Conservation (phyloP, 495 filamentous ascomycete genomes). For the Opeltia flavorubescens region DNA sequence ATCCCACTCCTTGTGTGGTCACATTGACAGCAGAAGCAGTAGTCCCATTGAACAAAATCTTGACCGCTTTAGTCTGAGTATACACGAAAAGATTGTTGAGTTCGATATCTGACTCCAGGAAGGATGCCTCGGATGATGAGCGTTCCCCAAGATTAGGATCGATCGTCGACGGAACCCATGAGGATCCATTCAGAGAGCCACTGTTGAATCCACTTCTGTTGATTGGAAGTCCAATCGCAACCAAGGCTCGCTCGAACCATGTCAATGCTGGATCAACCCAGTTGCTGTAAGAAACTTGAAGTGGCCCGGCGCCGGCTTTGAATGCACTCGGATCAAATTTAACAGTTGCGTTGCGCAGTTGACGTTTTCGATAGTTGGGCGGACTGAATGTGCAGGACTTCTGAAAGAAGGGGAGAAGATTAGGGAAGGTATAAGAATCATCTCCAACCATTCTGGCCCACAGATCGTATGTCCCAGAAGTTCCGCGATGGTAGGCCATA, state of each 20-base stretch:
- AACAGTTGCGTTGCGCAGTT: slow-evolving; percentile 19
- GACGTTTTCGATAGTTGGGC: slow-evolving; percentile 15
- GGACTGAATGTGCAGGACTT: slow-evolving; percentile 25
- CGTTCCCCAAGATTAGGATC: slow-evolving; percentile 9
- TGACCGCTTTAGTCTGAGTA: slow-evolving; percentile 24
- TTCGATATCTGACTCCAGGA: slow-evolving; percentile 6
- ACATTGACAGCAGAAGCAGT: slow-evolving; percentile 35
- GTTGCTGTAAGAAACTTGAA: slow-evolving; percentile 26
- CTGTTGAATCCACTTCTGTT: slow-evolving; percentile 19
- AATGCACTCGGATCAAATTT: slow-evolving; percentile 20
- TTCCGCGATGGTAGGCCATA: slow-evolving; percentile 1
- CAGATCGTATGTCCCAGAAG: slow-evolving; percentile 18
- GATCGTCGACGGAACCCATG: slow-evolving; percentile 11
- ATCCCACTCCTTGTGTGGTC: slow-evolving; percentile 17
- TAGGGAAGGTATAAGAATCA: slow-evolving; percentile 24
- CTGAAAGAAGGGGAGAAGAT: slow-evolving; percentile 29
- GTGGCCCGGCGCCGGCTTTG: slow-evolving; percentile 13
- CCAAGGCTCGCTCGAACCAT: slow-evolving; percentile 14
- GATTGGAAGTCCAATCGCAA: slow-evolving; percentile 15
- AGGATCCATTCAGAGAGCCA: slow-evolving; percentile 17
- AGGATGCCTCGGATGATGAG: slow-evolving; percentile 14
- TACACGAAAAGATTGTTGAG: slow-evolving; percentile 20
- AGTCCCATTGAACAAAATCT: slow-evolving; percentile 28
- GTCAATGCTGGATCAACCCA: slow-evolving; percentile 18
- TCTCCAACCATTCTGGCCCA: slow-evolving; percentile 35